Evolutionary conservation across 495 filamentous ascomycete genomes (phyloP), one percentile per base, ranked within the genome.

Genomic region (Aspergillus heteromorphus): DNA sequence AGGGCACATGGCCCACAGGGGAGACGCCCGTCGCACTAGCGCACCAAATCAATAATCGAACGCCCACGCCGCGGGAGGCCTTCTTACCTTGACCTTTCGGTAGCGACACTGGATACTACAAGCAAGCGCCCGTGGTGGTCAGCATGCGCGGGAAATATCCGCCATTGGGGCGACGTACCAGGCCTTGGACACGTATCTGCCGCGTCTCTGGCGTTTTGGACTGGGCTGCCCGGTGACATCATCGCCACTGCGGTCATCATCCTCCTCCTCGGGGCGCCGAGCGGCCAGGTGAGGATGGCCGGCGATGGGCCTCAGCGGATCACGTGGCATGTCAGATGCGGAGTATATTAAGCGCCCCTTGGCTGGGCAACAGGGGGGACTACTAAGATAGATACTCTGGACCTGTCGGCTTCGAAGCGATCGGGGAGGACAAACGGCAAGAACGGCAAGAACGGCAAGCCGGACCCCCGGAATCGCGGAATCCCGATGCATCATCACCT

Each of bases 101-200:
- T 51, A 42, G 21, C 63, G 56, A 29, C 65, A 67, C 11, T 65
- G 51, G 8, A 40, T 54, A 50, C 65, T 67, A 27, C n/a, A 7
- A 27, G 23, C 16, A 23, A 19, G 9, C 2, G 13, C 9, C 5
- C 18, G 40, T 3, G 18, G 47, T 21, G 38, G 29, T 11, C 1
- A 19, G 1, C 6, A 41, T 1, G 10, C 17, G 2, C 19, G 8
- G 25, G 0, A 19, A 8, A 20, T 16, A 13, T 7, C 14, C 30
- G 14, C 11, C 11, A 4, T 38, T 13, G 2, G n/a, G 0, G 10
- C 11, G 31, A 48, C 60, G 20, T 53, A 68, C 65, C 65, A 68
- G 9, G 65, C 65, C 51, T 58, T 68, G 3, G 63, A 56, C 25
- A 51, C 60, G 47, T 68, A 68, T 41, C 53, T 65, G 7, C 58